These are phyloP conservation scores for Pezicula radicicola DNA, from an alignment of 2,329 filamentous ascomycete species.

Conservation along the genomic window DNA sequence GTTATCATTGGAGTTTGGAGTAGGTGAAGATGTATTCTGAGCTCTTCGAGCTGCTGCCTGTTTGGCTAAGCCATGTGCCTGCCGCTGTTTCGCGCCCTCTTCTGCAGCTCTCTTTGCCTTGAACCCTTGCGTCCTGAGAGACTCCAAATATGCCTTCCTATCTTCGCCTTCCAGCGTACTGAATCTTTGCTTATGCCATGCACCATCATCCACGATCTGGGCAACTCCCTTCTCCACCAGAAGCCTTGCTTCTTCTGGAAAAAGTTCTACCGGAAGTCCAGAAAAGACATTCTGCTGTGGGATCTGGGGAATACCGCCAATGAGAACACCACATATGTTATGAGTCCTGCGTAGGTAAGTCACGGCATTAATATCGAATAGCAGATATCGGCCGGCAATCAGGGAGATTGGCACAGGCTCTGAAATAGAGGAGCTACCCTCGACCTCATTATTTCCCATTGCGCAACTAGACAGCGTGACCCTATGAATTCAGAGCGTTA, in stretches of 20 bases:
- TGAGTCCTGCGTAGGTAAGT: slow-evolving; percentile 75
- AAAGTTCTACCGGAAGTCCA: slow-evolving; percentile 82
- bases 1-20: slow-evolving; percentile 4
- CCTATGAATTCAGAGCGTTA: neutral
- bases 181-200: slow-evolving; percentile 66
- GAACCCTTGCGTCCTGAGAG: slow-evolving; percentile 40
- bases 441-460: slow-evolving; percentile 12
- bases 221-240: slow-evolving; percentile 75
- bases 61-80: slow-evolving; percentile 22
- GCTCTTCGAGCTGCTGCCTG: slow-evolving; percentile 12
- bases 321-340: slow-evolving; percentile 81
- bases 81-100: slow-evolving; percentile 16
- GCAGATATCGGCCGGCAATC: slow-evolving; percentile 76
- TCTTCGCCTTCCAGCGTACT: slow-evolving; percentile 53
- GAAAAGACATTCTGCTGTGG: slow-evolving; percentile 95
- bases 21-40: slow-evolving; percentile 4
- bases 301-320: slow-evolving; percentile 85
- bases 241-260: slow-evolving; percentile 83
- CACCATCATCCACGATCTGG: slow-evolving; percentile 76
- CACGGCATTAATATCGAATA: slow-evolving; percentile 84
- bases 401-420: slow-evolving; percentile 75
- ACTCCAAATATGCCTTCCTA: slow-evolving; percentile 61
- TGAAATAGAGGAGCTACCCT: slow-evolving; percentile 10
- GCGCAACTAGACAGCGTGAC: neutral
- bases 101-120: slow-evolving; percentile 40